Conservation (phyloP, 2,329 filamentous ascomycete genomes). For the Epichloe gansuensis region DNA sequence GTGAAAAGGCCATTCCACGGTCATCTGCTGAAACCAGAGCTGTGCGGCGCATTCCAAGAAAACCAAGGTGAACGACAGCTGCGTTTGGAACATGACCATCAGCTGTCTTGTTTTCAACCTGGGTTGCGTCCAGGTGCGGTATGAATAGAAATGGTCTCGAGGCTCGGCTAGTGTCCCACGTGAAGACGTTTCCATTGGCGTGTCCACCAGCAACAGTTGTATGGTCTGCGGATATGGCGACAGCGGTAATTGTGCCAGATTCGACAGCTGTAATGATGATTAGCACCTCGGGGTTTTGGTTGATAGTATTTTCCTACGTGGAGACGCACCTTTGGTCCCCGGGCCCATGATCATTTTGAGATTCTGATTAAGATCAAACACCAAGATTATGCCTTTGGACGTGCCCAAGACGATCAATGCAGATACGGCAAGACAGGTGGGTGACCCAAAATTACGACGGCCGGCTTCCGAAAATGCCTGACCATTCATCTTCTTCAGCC, state of each 20-base stretch:
- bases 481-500: slow-evolving; percentile 73
- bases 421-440: slow-evolving; percentile 81
- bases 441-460: slow-evolving; percentile 81
- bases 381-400: slow-evolving; percentile 82
- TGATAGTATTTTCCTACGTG: not conserved
- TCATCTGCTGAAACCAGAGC: slow-evolving; percentile 92
- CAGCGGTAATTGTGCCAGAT: slow-evolving; percentile 72
- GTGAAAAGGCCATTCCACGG: slow-evolving; percentile 94
- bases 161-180: slow-evolving; percentile 81
- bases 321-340: slow-evolving; percentile 64
- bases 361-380: slow-evolving; percentile 96
- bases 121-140: slow-evolving; percentile 56
- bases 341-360: slow-evolving; percentile 88
- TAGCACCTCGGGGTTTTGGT: slow-evolving; percentile 18
- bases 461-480: slow-evolving; percentile 89
- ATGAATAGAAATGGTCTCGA: slow-evolving; percentile 83
- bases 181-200: slow-evolving; percentile 83
- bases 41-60: slow-evolving; percentile 84
- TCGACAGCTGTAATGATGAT: slow-evolving; percentile 56
- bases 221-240: slow-evolving; percentile 89
- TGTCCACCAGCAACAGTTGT: slow-evolving; percentile 85
- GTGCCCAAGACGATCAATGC: slow-evolving; percentile 85
- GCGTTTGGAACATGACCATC: slow-evolving; percentile 77
- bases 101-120: slow-evolving; percentile 50
- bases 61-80: slow-evolving; percentile 81